These are phyloP conservation scores for Balamuthia mandrillaris DNA, from an alignment of 208 protist genomes.

Conservation along the genomic window DNA sequence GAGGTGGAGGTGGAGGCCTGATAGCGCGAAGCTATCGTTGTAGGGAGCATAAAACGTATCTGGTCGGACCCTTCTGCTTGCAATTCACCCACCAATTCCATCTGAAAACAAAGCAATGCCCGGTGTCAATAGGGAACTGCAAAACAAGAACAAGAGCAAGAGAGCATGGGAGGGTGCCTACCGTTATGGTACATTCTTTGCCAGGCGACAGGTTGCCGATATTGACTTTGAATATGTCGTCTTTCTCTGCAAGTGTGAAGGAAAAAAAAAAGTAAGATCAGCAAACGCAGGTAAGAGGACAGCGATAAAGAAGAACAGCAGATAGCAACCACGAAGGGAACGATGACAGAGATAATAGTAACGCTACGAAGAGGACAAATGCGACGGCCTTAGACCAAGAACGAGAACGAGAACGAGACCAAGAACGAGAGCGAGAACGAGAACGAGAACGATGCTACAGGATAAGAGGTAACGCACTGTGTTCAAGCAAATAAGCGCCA, in stretches of 20 bases:
- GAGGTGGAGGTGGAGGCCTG: not conserved
- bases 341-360: slow-evolving; percentile 14
- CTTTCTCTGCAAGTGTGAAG: not conserved
- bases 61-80: not conserved
- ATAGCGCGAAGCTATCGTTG: slow-evolving; percentile 7
- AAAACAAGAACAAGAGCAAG: not conserved
- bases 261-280: not conserved
- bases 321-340: too few species aligned
- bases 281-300: not conserved
- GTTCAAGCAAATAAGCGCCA: slow-evolving; percentile 41
- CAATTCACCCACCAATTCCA: not conserved
- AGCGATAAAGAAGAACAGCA: not conserved
- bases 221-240: slow-evolving; percentile 4
- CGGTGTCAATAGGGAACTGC: not conserved
- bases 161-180: not conserved
- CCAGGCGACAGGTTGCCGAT: slow-evolving; percentile 15
- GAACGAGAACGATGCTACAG: too few species aligned
- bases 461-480: not conserved
- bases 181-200: slow-evolving; percentile 27
- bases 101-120: not conserved
- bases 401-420: too few species aligned
- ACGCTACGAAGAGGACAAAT: slow-evolving; percentile 19
- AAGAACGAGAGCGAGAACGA: too few species aligned
- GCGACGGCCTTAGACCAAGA: not conserved
- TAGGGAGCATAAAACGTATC: slow-evolving; percentile 20